A percentile compares a stretch with the other conserved stretches of the same genome.
Conservation (phyloP, 2,329 filamentous ascomycete genomes). For the Ophiostoma sp. region DNA sequence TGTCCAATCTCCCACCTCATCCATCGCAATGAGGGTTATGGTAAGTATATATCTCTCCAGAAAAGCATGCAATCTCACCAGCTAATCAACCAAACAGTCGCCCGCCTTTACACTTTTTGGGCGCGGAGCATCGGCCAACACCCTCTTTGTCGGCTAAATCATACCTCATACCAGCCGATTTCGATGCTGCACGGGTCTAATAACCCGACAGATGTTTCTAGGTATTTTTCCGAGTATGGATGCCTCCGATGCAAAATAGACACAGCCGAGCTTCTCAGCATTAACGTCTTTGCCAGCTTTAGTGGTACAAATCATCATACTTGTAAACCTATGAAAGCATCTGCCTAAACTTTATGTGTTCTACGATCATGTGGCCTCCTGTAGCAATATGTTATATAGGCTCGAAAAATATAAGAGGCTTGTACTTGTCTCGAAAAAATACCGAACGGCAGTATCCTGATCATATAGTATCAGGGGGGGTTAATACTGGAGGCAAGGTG, state of each 20-base stretch:
- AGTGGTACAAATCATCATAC: too few relatives aligned
- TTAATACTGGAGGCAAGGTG: not conserved
- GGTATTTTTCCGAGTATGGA: not conserved
- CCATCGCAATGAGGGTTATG: not conserved
- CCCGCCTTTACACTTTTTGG: not conserved
- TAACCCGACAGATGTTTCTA: not conserved
- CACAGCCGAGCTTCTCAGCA: not conserved
- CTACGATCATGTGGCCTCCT: too few relatives aligned
- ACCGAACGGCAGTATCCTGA: not conserved
- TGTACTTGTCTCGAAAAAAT: not conserved
- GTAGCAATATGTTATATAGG: not conserved
- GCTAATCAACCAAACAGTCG: not conserved
- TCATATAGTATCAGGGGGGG: not conserved
- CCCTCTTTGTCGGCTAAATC: too few relatives aligned
- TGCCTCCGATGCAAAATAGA: not conserved
- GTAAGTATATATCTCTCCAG: not conserved
- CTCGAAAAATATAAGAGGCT: not conserved
- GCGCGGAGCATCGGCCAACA: not conserved
- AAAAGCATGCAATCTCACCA: not conserved
- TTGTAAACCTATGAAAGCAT: not conserved
- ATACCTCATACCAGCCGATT: not conserved
- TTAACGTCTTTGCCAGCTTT: not conserved
- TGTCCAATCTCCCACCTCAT: not conserved
- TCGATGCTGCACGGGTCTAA: not conserved
- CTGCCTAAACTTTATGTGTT: too few relatives aligned